Evolutionary conservation across 2,329 filamentous ascomycete genomes (phyloP), one percentile per base, ranked within the genome.

Genomic region (Stagonosporopsis tanaceti): DNA sequence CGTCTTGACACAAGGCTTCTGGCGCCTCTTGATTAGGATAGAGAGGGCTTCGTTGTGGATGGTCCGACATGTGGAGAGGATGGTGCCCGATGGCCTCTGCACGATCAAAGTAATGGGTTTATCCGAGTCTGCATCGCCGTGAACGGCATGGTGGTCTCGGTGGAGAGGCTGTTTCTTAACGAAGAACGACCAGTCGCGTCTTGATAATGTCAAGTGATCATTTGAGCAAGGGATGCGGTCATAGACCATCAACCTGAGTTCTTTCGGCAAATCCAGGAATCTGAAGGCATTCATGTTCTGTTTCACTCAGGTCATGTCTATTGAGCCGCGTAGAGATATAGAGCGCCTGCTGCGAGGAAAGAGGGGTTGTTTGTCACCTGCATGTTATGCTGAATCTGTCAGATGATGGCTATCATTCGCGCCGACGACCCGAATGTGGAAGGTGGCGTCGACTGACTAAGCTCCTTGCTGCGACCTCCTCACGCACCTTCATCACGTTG

Each of bases 161-260:
- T 57, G 45, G 7, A 57, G 48, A 20, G 48, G 54, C 6, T 44
- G 38, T 20, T 57, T 57, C 34, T 57, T 57, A 1, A 14, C 20
- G n/a, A 57, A 57, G 34, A 57, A 57, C 5, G 54, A 57, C 54
- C 54, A 57, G 20, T 57, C 45, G 34, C 44, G 44, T 30, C 54
- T 48, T n/a, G 25, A 57, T 32, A 55, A 38, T 11, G 32, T 40
- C 24, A 56, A 25, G 7, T 60, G 52, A 8, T 53, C 24, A 12
- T 46, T 60, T 37, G n/a, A 15, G 47, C 42, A 52, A 42, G 53
- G 53, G 24, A 63, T 55, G 17, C 50, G 37, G 20, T 63, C 53
- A 32, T 63, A 63, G 1, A 60, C 40, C 54, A 60, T 60, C 9
- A 63, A 22, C 2, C 60, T 51, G 9, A 63, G 47, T 34, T 63